Base-by-base conservation (phyloP, 2,329 filamentous ascomycete genomes). In the Ilyonectria destructans region DNA sequence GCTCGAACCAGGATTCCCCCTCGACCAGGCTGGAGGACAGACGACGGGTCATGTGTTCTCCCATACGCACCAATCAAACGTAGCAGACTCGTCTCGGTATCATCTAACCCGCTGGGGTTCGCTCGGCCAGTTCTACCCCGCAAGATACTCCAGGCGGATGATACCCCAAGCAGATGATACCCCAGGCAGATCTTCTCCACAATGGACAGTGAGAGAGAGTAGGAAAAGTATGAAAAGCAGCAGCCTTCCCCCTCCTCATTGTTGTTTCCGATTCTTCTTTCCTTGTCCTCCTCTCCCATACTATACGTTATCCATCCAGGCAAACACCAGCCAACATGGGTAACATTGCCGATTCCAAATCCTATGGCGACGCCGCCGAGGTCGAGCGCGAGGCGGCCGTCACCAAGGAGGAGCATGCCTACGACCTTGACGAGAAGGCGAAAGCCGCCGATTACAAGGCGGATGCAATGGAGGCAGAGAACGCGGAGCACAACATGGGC, bases 401-500 rank as follows among this genome's bases (percentile, higher is more conserved):
- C 29, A 37, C 62, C 49, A 60, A 72, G 1, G 51, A 70, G 23
- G 74, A 77, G 3, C 66, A 76, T 58, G 70, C 62, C 57, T 74
- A 69, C 55, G 58, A 69, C 59, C 43, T 64, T 54, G 71, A 72
- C 56, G 67, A 71, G 21, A 74, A 74, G 62, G 58, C 62, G 49
- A 15, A 52, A 26, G 23, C 68, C 48, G 56, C 40, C 66, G 49
- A 60, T 5, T 48, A 71, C 26, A 77, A 59, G 74, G 69, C 68
- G 10, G 71, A 67, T 63, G 71, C 71, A 48, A 62, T 73, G 33
- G 67, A 71, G 29, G 71, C 61, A 8, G 84, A 85, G 77, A 82
- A 81, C 62, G 75, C 72, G 29, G 83, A 85, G 74, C 82, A 84
- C 69, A 69, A 81, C 31, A 77, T 80, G 78, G 76, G 79, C 2